Conservation (phyloP, 495 filamentous ascomycete species). For the Xylona heveae region DNA sequence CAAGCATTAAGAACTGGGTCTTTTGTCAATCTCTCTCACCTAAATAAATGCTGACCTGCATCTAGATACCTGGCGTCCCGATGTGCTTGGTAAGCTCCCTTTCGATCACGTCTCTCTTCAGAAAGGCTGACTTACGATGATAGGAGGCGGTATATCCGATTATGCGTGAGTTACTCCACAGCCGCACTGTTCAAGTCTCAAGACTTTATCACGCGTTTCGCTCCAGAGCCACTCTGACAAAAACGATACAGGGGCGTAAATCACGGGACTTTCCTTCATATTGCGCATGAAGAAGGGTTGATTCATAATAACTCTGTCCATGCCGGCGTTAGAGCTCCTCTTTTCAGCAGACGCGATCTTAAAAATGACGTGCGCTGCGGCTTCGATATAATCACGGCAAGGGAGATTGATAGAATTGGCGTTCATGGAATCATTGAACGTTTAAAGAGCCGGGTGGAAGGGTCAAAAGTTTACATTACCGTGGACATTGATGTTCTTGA, state of each 20-base stretch:
- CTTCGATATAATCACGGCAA: slow-evolving; percentile 26
- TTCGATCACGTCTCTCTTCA: too few relatives aligned
- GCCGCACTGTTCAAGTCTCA: too few relatives aligned
- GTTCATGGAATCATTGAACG: slow-evolving; percentile 17
- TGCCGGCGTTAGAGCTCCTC: slow-evolving; percentile 1
- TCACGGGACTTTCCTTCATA: slow-evolving; percentile 3
- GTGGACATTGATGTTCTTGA: slow-evolving; percentile 31
- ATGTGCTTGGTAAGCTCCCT: too few relatives aligned
- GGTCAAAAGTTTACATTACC: slow-evolving; percentile 9
- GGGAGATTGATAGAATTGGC: slow-evolving; percentile 28
- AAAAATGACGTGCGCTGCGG: slow-evolving; percentile 27
- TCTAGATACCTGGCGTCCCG: slow-evolving; percentile 2
- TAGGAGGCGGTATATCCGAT: slow-evolving; percentile 1
- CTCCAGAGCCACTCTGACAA: too few relatives aligned
- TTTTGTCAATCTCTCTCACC: not conserved
- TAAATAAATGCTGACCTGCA: not conserved
- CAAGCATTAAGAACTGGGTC: not conserved
- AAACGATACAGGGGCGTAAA: not conserved
- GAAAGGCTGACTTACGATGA: too few relatives aligned
- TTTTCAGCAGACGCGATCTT: slow-evolving; percentile 19
- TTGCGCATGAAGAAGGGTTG: slow-evolving; percentile 3
- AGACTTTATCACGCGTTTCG: too few relatives aligned
- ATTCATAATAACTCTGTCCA: slow-evolving; percentile 3
- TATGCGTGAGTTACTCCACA: slow-evolving; percentile 3
- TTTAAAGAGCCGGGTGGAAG: slow-evolving; percentile 22